These are phyloP conservation scores for Houttuynia cordata DNA, from an alignment of 164 flowering plant genomes.

Conservation along the genomic window DNA sequence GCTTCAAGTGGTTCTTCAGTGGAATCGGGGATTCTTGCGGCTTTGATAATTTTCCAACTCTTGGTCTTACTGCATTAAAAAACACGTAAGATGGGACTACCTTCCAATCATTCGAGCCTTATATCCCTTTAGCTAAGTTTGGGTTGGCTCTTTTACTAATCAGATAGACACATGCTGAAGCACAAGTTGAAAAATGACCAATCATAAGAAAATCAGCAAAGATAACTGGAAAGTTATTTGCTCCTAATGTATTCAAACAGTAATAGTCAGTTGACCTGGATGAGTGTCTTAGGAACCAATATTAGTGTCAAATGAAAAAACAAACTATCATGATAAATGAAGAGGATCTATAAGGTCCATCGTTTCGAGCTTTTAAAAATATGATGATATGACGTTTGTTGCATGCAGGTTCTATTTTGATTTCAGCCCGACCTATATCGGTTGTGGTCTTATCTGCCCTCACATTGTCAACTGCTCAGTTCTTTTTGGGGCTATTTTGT, in stretches of 20 bases:
- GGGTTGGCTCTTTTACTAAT: neutral
- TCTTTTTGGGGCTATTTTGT: conserved; percentile 85
- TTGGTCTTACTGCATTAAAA: conserved; percentile 68
- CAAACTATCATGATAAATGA: too few species aligned
- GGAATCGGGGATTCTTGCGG: conserved; percentile 96
- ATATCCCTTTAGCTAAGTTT: neutral
- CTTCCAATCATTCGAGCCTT: neutral
- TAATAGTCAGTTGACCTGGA: too few species aligned
- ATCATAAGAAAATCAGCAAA: too few species aligned
- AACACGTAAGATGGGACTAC: conserved; percentile 46
- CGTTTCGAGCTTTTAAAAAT: neutral
- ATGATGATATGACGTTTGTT: neutral
- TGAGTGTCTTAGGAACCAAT: too few species aligned
- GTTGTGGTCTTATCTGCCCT: conserved; percentile 97
- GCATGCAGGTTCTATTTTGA: conserved; percentile 89
- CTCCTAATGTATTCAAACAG: too few species aligned
- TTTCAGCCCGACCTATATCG: conserved; percentile 93
- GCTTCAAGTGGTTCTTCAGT: conserved; percentile 98
- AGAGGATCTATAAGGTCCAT: neutral
- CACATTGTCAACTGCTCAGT: conserved; percentile 93
- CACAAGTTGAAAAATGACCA: too few species aligned
- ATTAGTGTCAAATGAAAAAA: too few species aligned
- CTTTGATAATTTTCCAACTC: conserved; percentile 83
- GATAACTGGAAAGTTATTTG: too few species aligned
- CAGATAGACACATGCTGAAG: neutral